Conservation (phyloP, 176 grass and related monocot species). For the Ensete ventricosum region DNA sequence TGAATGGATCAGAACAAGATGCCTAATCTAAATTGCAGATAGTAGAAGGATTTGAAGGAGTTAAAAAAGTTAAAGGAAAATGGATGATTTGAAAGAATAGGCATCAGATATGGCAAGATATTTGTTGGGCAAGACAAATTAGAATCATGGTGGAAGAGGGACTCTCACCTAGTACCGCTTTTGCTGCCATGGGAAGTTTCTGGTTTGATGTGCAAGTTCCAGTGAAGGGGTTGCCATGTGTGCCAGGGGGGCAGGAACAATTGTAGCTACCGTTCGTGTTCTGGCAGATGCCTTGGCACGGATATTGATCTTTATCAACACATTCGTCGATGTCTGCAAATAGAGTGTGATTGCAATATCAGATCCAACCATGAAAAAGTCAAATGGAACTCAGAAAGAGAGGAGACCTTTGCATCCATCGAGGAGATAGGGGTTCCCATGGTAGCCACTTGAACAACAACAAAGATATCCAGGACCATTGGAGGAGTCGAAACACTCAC, state of each 20-base stretch:
- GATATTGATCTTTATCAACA: too few relatives aligned
- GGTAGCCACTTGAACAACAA: constrained; percentile 32
- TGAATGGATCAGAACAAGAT: too few relatives aligned
- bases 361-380: too few relatives aligned
- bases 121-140: too few relatives aligned
- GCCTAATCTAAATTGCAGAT: too few relatives aligned
- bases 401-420: constrained; percentile 36
- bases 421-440: constrained; percentile 34
- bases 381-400: too few relatives aligned
- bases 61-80: not conserved
- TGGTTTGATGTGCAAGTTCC: not conserved
- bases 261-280: too few relatives aligned
- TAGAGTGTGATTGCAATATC: too few relatives aligned
- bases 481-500: constrained; percentile 20
- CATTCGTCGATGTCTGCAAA: too few relatives aligned
- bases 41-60: not conserved
- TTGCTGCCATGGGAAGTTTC: not conserved
- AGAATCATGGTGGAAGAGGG: too few relatives aligned
- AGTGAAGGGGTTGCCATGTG: not conserved
- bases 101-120: not conserved
- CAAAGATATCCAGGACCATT: constrained; percentile 42
- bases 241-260: not conserved
- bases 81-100: not conserved
- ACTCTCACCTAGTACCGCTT: not conserved
- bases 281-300: too few relatives aligned